Conservation (phyloP, 768 basidiomycete species). For the Rhizopogon roseolus region DNA sequence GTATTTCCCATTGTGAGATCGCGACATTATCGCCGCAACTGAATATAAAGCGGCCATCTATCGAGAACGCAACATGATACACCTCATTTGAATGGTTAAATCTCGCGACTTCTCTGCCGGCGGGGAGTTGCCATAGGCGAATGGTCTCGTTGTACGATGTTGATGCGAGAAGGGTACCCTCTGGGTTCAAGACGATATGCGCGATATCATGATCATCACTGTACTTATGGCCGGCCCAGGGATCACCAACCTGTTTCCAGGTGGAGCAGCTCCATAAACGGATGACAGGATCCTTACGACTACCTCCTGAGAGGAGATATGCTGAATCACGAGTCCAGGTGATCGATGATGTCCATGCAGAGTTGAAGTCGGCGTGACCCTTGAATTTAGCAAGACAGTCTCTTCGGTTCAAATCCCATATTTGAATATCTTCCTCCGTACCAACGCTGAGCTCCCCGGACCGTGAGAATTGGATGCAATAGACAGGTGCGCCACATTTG, state of each 20-base stretch:
- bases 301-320: not conserved
- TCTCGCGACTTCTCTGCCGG: slow-evolving; percentile 13
- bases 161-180: slow-evolving; percentile 23
- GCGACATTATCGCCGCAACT: not conserved
- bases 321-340: not conserved
- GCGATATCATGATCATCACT: slow-evolving; percentile 5
- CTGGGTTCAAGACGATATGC: slow-evolving; percentile 20
- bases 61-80: not conserved
- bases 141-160: slow-evolving; percentile 22
- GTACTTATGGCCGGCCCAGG: not conserved
- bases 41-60: not conserved
- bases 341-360: not conserved
- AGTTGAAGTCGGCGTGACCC: not conserved
- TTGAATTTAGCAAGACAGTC: not conserved
- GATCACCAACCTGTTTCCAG: not conserved
- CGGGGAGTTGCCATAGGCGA: slow-evolving; percentile 23
- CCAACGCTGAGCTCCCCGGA: not conserved
- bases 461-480: not conserved
- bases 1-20: not conserved
- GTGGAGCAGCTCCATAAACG: not conserved
- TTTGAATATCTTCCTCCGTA: not conserved
- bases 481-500: not conserved
- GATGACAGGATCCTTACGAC: not conserved
- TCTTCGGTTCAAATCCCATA: not conserved
- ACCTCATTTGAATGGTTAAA: not conserved